Evolutionary conservation across 768 basidiomycete genomes (phyloP).

Genomic region (Daedaleopsis nitida): DNA sequence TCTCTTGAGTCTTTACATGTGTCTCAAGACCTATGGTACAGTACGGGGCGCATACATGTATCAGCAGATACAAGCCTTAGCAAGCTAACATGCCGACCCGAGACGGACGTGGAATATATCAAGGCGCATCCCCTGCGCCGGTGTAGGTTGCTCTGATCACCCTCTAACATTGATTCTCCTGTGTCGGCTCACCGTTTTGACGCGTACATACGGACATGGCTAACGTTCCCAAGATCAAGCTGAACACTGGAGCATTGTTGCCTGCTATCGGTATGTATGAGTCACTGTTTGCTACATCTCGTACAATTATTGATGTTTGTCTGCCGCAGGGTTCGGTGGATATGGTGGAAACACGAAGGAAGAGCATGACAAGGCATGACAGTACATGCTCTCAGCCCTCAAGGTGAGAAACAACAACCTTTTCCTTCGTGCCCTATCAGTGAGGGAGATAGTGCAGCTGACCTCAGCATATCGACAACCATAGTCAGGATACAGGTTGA

Average conservation of each 20-base stretch:
- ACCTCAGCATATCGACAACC: too few species aligned
- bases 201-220: conserved; percentile 21
- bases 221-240: conserved; percentile 32
- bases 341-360: conserved; percentile 40
- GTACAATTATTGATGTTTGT: not conserved
- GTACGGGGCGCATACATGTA: not conserved
- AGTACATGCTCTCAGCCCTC: conserved; percentile 44
- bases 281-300: not conserved
- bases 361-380: conserved; percentile 34
- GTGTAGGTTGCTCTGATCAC: not conserved
- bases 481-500: conserved; percentile 29
- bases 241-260: conserved; percentile 45
- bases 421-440: not conserved
- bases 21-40: too few species aligned
- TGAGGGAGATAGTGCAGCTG: too few species aligned
- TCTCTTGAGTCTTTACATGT: too few species aligned
- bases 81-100: not conserved
- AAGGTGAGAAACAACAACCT: conserved; percentile 35
- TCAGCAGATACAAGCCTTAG: not conserved
- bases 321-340: conserved; percentile 41
- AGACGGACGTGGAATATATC: not conserved
- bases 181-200: too few species aligned
- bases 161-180: not conserved
- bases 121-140: not conserved
- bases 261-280: conserved; percentile 41